phyloP scores from a whole-genome alignment of 2,329 filamentous ascomycete genomes.

The Clonostachys solani region DNA sequence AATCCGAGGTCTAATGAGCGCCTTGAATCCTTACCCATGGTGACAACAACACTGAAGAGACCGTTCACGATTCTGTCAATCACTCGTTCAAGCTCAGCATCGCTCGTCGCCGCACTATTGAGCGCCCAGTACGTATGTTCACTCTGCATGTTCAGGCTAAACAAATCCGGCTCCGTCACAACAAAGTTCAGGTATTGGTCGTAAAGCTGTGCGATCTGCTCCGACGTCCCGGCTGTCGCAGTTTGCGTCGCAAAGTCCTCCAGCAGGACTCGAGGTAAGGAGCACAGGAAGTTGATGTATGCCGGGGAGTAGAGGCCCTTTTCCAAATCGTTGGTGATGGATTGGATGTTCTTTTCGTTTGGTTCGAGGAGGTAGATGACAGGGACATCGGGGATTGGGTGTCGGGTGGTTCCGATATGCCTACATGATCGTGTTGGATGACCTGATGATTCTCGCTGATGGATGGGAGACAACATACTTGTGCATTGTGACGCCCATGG shows the following conservation, averaged over 20 bases:
- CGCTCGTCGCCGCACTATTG: slow-evolving; percentile 87
- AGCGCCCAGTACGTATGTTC: slow-evolving; percentile 92
- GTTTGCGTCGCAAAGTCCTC: slow-evolving; percentile 94
- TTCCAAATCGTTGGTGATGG: slow-evolving; percentile 80
- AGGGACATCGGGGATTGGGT: slow-evolving; percentile 92
- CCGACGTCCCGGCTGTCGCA: slow-evolving; percentile 76
- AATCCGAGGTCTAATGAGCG: background rate
- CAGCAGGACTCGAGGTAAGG: slow-evolving; percentile 81
- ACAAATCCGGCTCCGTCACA: slow-evolving; percentile 90
- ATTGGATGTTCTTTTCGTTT: slow-evolving; percentile 71
- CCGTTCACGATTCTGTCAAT: slow-evolving; percentile 92
- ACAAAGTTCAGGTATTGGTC: slow-evolving; percentile 98
- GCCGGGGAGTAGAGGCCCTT: slow-evolving; percentile 87
- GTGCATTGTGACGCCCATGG: slow-evolving; percentile 95
- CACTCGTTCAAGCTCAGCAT: slow-evolving; percentile 81
- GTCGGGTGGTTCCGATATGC: slow-evolving; percentile 75
- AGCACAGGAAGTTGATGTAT: slow-evolving; percentile 96
- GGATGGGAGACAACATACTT: slow-evolving; percentile 51
- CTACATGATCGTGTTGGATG: slow-evolving; percentile 36
- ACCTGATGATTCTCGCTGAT: background rate
- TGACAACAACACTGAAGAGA: slow-evolving; percentile 97
- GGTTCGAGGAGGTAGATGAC: slow-evolving; percentile 97
- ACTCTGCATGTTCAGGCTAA: slow-evolving; percentile 89
- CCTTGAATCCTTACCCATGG: slow-evolving; percentile 65
- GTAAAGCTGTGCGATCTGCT: slow-evolving; percentile 86